These are phyloP conservation scores for Kwoniella shivajii DNA, from an alignment of 1,284 basidiomycete genomes.

Conservation along the genomic window DNA sequence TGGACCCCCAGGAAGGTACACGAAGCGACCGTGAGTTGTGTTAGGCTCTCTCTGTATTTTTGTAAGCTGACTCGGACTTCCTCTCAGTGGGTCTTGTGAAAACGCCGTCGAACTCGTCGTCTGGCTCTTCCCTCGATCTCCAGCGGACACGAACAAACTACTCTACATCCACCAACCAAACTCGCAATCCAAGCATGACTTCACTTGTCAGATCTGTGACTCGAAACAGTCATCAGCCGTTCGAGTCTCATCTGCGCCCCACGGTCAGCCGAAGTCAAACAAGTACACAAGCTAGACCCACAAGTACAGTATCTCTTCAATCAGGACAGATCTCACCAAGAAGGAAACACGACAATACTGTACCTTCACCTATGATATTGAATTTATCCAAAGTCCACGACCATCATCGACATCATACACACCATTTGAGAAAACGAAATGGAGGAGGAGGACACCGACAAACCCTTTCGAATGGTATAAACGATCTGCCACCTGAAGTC, in stretches of 20 bases:
- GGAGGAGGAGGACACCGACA: neutral
- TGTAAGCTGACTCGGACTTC: neutral
- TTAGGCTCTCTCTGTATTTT: neutral
- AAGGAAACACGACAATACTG: neutral
- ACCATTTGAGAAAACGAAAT: constrained; percentile 10
- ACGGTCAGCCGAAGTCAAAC: neutral
- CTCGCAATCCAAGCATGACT: constrained; percentile 11
- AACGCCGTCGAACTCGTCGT: constrained; percentile 34
- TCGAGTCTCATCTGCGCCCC: constrained; percentile 36
- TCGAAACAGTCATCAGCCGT: constrained; percentile 29
- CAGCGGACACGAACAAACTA: constrained; percentile 18
- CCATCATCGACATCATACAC: constrained; percentile 21
- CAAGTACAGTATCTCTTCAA: no score
- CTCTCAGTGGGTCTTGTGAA: constrained; percentile 27
- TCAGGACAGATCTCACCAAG: neutral
- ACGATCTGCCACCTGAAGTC: constrained; percentile 38
- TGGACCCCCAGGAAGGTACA: constrained; percentile 19
- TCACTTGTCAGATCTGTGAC: constrained; percentile 19
- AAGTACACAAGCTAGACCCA: no score
- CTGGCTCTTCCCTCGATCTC: constrained; percentile 21
- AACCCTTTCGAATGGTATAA: constrained; percentile 7
- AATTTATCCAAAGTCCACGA: constrained; percentile 15
- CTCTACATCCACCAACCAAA: constrained; percentile 10
- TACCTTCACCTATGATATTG: constrained; percentile 5
- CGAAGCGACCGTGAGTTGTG: constrained; percentile 30